Conservation (phyloP, 371 early-diverging fungal genomes). For the Mucor irregularis region DNA sequence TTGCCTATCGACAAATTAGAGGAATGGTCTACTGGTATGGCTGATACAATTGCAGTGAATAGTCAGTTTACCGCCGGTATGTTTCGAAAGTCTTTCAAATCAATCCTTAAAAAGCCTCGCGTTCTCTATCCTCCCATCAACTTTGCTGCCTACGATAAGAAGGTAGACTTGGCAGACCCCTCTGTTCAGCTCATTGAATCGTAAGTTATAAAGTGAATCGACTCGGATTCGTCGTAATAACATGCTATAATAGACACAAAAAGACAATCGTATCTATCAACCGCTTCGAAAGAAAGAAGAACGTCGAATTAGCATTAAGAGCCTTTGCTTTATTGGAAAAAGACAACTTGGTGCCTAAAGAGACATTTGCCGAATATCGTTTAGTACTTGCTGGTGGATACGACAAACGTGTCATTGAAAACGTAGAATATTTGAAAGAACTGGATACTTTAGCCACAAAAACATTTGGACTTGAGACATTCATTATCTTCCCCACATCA, state of each 20-base stretch:
- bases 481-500: conserved; percentile 39
- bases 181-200: conserved; percentile 55
- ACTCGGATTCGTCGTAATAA: too few relatives aligned
- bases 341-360: conserved; percentile 13
- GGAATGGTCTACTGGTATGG: conserved; percentile 82
- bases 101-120: conserved; percentile 57
- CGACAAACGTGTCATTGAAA: conserved; percentile 82
- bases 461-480: conserved; percentile 43
- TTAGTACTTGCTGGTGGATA: conserved; percentile 85
- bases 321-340: conserved; percentile 65
- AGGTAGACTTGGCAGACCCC: conserved; percentile 56
- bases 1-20: conserved; percentile 83
- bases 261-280: conserved; percentile 77
- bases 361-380: conserved; percentile 45
- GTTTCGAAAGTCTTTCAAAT: conserved; percentile 71
- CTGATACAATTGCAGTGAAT: conserved; percentile 90
- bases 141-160: conserved; percentile 65
- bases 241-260: conserved; percentile 33
- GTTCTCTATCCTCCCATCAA: conserved; percentile 90
- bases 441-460: conserved; percentile 60
- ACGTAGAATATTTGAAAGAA: conserved; percentile 80
- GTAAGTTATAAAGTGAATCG: too few relatives aligned
- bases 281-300: conserved; percentile 95
- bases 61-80: conserved; percentile 86
- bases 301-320: conserved; percentile 80